A percentile compares a stretch with the other conserved stretches of the same genome.
Conservation (phyloP, 306 rosid species). For the Astragalus membranaceus region DNA sequence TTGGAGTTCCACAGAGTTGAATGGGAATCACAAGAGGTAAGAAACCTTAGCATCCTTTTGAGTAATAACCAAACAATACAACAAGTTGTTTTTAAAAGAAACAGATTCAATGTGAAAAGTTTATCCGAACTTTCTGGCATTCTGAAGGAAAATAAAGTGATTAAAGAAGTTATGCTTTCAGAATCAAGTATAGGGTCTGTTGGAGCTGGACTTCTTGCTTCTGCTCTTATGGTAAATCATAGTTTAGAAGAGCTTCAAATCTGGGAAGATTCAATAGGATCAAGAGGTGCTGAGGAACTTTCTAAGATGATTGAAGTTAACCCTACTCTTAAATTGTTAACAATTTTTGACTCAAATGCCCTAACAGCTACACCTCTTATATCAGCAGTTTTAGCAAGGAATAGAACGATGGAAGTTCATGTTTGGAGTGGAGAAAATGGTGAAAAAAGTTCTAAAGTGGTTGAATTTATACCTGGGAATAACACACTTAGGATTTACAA, state of each 20-base stretch:
- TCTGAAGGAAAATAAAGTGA: slow-evolving; percentile 45
- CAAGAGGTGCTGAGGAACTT: slow-evolving; percentile 85
- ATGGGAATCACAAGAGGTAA: slow-evolving; percentile 53
- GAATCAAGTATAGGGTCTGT: slow-evolving; percentile 62
- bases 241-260: slow-evolving; percentile 77
- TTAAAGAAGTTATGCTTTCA: slow-evolving; percentile 76
- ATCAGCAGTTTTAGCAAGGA: slow-evolving; percentile 83
- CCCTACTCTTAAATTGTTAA: slow-evolving; percentile 60
- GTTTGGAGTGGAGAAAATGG: slow-evolving; percentile 82
- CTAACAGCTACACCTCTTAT: slow-evolving; percentile 78
- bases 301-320: slow-evolving; percentile 93
- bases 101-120: slow-evolving; percentile 47
- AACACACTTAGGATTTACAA: slow-evolving; percentile 59
- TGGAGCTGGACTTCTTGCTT: slow-evolving; percentile 70
- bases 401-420: slow-evolving; percentile 74
- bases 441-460: slow-evolving; percentile 64
- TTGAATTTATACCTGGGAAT: slow-evolving; percentile 78
- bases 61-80: slow-evolving; percentile 34
- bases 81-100: slow-evolving; percentile 57
- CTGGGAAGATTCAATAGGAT: slow-evolving; percentile 96
- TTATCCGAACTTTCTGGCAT: slow-evolving; percentile 42
- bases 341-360: slow-evolving; percentile 63
- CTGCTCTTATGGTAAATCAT: slow-evolving; percentile 63
- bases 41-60: slow-evolving; percentile 38
- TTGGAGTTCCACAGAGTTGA: slow-evolving; percentile 71